These are phyloP conservation scores for Suillus clintonianus DNA, from an alignment of 768 basidiomycete species.

Conservation along the genomic window DNA sequence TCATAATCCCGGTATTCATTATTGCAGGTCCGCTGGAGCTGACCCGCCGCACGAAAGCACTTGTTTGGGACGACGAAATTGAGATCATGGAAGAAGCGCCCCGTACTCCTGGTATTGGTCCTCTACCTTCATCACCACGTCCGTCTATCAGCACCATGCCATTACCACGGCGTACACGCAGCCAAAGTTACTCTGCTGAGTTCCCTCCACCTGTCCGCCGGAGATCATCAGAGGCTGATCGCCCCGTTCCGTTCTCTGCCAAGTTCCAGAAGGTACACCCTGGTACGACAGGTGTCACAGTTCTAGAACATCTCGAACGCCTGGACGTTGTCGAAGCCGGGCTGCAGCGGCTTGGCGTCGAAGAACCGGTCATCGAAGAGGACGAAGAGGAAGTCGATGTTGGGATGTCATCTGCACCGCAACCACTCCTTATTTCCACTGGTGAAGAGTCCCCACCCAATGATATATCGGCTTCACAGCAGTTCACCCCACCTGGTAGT, in stretches of 20 bases:
- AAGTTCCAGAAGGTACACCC: constrained; percentile 84
- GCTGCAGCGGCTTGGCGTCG: constrained; percentile 69
- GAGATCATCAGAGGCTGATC: constrained; percentile 60
- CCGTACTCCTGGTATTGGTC: constrained; percentile 32
- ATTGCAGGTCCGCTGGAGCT: constrained; percentile 81
- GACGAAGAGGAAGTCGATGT: constrained; percentile 67
- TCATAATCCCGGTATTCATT: constrained; percentile 11
- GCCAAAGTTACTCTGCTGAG: constrained; percentile 59
- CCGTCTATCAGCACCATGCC: constrained; percentile 67
- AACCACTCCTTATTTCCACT: constrained; percentile 31
- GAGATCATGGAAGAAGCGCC: constrained; percentile 61
- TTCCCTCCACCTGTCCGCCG: constrained; percentile 76
- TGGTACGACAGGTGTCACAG: constrained; percentile 83
- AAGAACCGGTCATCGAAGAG: constrained; percentile 50
- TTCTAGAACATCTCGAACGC: constrained; percentile 83
- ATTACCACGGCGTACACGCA: constrained; percentile 52
- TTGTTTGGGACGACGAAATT: constrained; percentile 87
- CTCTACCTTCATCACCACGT: constrained; percentile 52
- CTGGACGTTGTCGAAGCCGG: constrained; percentile 83
- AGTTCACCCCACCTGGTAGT: constrained; percentile 61
- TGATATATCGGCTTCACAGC: constrained; percentile 36
- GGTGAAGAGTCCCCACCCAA: constrained; percentile 18
- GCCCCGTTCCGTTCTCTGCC: constrained; percentile 82
- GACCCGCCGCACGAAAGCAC: constrained; percentile 76
- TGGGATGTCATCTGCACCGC: constrained; percentile 46